Conservation (phyloP, 139 green algal species). For the Chlamydomonas sp. region DNA sequence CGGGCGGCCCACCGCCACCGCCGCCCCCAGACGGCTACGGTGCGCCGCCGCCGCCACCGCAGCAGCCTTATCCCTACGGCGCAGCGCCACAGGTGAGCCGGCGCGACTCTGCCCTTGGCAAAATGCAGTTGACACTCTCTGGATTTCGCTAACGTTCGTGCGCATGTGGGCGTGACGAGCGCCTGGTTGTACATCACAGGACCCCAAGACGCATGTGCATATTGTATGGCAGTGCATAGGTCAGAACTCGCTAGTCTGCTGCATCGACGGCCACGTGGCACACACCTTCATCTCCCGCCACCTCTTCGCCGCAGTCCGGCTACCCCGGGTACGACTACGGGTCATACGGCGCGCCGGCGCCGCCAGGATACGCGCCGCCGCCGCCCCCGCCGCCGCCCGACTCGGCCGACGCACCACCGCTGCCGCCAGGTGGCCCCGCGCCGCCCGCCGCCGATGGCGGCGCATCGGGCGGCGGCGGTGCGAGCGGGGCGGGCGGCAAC, state of each 20-base stretch:
- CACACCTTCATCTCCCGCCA: neutral
- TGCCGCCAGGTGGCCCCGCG: neutral
- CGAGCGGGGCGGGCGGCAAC: neutral
- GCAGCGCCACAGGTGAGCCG: no score
- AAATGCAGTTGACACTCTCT: neutral
- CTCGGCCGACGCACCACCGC: neutral
- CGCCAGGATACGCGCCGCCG: neutral
- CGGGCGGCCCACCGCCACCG: constrained; percentile 3
- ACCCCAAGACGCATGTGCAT: neutral
- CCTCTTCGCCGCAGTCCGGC: neutral
- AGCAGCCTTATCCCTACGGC: neutral
- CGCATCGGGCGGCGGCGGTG: neutral
- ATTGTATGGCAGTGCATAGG: no score
- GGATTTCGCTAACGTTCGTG: neutral
- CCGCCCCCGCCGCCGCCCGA: neutral
- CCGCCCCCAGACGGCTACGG: constrained; percentile 1
- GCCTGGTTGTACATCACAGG: neutral
- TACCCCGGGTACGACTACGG: constrained; percentile 1
- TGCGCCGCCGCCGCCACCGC: neutral
- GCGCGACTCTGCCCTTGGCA: no score
- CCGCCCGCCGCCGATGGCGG: neutral
- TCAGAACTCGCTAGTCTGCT: neutral
- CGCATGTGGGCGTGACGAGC: neutral
- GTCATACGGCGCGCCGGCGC: neutral
- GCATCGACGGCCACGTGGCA: neutral